These are phyloP conservation scores for Wickerhamomyces silvicola DNA, from an alignment of 805 yeast genomes.

Conservation along the genomic window DNA sequence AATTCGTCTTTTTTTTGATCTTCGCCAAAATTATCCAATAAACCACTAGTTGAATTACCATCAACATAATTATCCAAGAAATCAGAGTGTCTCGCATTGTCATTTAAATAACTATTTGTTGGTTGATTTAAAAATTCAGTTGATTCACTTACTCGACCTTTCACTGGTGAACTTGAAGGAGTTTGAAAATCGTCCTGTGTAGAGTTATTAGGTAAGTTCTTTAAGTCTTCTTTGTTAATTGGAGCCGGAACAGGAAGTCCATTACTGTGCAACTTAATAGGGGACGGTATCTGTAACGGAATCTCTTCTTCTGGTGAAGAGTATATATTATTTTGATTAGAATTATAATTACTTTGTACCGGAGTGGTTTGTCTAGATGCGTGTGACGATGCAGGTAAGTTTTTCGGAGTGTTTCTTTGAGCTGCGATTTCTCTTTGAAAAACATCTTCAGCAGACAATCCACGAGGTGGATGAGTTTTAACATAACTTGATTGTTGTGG, in stretches of 20 bases:
- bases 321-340: conserved; percentile 1
- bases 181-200: conserved; percentile 12
- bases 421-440: conserved; percentile 12
- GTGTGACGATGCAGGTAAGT: conserved; percentile 1
- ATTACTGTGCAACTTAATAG: conserved; percentile 16
- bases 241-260: conserved; percentile 17
- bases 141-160: conserved; percentile 8
- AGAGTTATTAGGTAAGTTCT: conserved; percentile 9
- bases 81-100: conserved; percentile 19
- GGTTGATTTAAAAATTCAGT: background rate
- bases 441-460: conserved; percentile 18
- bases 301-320: conserved; percentile 18
- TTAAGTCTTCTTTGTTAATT: conserved; percentile 6
- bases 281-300: conserved; percentile 24
- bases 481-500: conserved; percentile 3
- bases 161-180: conserved; percentile 7
- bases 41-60: conserved; percentile 7
- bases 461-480: conserved; percentile 1
- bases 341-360: background rate
- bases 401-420: background rate
- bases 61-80: conserved; percentile 23
- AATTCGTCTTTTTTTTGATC: conserved; percentile 1
- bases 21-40: conserved; percentile 3
- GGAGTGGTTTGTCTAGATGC: background rate
- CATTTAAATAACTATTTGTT: conserved; percentile 5